These are phyloP conservation scores for Pythium grandisporangium DNA, from an alignment of 352 stramenopile species.

Conservation along the genomic window DNA sequence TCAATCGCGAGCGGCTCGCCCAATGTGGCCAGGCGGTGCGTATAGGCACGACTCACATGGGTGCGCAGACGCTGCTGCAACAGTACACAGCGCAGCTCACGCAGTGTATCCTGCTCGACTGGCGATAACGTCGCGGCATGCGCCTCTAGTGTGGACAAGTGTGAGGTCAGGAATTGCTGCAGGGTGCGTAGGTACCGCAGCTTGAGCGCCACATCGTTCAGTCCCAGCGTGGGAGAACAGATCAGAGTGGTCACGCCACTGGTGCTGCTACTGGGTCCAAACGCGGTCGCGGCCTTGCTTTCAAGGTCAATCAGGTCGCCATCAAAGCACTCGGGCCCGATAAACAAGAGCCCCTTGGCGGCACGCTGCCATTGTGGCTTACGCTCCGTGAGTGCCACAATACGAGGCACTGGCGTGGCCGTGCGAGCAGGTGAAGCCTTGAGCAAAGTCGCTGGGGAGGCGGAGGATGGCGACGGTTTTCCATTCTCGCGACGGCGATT, in stretches of 20 bases:
- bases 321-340: conserved; percentile 57
- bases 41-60: conserved; percentile 51
- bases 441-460: background rate
- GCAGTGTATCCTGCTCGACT: conserved; percentile 35
- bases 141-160: conserved; percentile 48
- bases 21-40: conserved; percentile 47
- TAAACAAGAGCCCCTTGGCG: conserved; percentile 35
- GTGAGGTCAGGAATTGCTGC: conserved; percentile 58
- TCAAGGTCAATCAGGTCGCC: conserved; percentile 57
- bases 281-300: conserved; percentile 31
- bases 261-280: conserved; percentile 51
- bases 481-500: background rate
- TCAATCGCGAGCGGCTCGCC: conserved; percentile 64
- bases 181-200: conserved; percentile 63
- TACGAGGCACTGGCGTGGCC: too few relatives aligned
- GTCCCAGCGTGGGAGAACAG: conserved; percentile 50
- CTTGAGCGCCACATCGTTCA: conserved; percentile 69
- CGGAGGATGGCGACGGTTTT: conserved; percentile 4
- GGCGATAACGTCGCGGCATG: conserved; percentile 22
- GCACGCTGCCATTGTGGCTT: conserved; percentile 60
- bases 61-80: conserved; percentile 65
- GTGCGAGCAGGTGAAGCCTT: too few relatives aligned
- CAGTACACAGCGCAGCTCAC: conserved; percentile 56
- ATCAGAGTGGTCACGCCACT: too few relatives aligned
- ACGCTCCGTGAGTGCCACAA: conserved; percentile 21